Conservation (phyloP, 768 basidiomycete genomes). For the Agaricus subrufescens region DNA sequence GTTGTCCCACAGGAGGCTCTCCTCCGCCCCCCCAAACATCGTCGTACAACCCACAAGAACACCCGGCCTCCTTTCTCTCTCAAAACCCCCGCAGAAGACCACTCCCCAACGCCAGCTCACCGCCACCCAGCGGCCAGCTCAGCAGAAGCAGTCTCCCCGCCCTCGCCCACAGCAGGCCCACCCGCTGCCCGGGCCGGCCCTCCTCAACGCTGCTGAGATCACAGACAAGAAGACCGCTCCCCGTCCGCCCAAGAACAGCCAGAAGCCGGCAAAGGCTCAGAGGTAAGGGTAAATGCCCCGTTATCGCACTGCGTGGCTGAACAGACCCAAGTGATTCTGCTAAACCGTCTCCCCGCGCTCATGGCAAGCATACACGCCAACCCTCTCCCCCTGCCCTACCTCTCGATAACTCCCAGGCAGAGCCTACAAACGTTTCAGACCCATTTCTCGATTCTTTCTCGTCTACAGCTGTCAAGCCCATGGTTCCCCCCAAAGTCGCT, state of each 20-base stretch:
- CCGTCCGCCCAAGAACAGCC: constrained; percentile 24
- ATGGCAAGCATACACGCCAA: constrained; percentile 51
- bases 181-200: constrained; percentile 16
- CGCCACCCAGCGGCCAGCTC: constrained; percentile 18
- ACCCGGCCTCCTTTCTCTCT: constrained; percentile 68
- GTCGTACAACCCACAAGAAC: constrained; percentile 69
- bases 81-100: constrained; percentile 44
- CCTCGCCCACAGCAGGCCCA: constrained; percentile 20
- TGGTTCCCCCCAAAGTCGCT: constrained; percentile 50
- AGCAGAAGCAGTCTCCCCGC: constrained; percentile 25
- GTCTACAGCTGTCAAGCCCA: constrained; percentile 18
- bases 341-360: constrained; percentile 44
- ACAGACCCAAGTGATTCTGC: background rate
- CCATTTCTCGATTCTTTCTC: constrained; percentile 32
- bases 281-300: constrained; percentile 11
- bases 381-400: constrained; percentile 50
- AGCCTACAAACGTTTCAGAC: constrained; percentile 48
- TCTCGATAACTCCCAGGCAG: constrained; percentile 58
- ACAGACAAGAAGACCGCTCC: constrained; percentile 19
- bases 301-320: background rate
- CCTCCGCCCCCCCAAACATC: constrained; percentile 65
- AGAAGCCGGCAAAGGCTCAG: constrained; percentile 23
- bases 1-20: constrained; percentile 54
- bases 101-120: constrained; percentile 20
- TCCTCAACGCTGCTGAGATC: constrained; percentile 21